Percentiles rank a stretch among this genome's conserved stretches.
phyloP scores from a whole-genome alignment of 2,329 filamentous ascomycete genomes.

The Fusarium sp. region DNA sequence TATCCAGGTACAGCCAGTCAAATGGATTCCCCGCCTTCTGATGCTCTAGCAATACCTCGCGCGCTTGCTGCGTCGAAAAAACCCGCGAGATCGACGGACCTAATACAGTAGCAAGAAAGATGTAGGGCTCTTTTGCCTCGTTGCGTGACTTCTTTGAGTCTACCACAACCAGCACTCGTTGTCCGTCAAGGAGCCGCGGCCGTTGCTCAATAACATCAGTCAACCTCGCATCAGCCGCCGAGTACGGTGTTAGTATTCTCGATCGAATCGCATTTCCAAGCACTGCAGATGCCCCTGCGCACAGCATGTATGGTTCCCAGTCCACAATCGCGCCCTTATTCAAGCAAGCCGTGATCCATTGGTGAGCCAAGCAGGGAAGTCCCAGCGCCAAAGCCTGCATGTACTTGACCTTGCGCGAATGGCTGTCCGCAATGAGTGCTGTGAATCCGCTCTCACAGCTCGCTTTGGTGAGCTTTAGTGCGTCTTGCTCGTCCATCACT shows the following conservation, averaged over 20 bases:
- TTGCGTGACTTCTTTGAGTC: conserved; percentile 65
- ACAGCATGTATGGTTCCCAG: conserved; percentile 85
- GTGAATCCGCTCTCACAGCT: conserved; percentile 76
- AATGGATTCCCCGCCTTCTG: conserved; percentile 63
- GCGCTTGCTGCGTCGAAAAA: conserved; percentile 72
- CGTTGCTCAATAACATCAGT: conserved; percentile 67
- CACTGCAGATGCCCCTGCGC: conserved; percentile 81
- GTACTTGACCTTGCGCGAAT: conserved; percentile 90
- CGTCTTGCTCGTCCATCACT: conserved; percentile 46
- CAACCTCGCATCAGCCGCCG: conserved; percentile 67
- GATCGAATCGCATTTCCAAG: conserved; percentile 83
- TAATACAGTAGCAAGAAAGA: conserved; percentile 82
- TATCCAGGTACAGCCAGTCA: conserved; percentile 84
- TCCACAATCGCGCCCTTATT: conserved; percentile 69
- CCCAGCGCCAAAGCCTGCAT: conserved; percentile 93
- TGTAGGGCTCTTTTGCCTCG: conserved; percentile 74
- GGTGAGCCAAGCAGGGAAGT: conserved; percentile 83
- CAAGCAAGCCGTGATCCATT: conserved; percentile 83
- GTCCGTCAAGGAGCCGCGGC: conserved; percentile 70
- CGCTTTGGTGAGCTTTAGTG: conserved; percentile 64
- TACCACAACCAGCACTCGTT: conserved; percentile 78
- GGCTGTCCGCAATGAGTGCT: conserved; percentile 84
- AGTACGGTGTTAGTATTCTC: conserved; percentile 71
- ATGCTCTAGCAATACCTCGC: conserved; percentile 64
- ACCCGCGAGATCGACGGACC: conserved; percentile 78